phyloP scores from a whole-genome alignment of 2,329 filamentous ascomycete species.

The Sporothrix phasma region DNA sequence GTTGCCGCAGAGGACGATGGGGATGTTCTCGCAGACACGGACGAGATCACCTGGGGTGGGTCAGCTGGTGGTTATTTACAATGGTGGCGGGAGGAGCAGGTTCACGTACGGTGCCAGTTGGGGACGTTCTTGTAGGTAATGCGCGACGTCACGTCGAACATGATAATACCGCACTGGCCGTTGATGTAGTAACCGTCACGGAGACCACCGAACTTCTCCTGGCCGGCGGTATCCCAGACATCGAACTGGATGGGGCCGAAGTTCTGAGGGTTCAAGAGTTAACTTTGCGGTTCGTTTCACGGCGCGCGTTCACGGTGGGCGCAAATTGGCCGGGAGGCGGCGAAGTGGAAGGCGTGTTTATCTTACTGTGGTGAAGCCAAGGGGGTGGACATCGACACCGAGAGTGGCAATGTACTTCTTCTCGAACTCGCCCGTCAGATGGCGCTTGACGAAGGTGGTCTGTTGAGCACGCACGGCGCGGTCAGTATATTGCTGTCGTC shows the following conservation, averaged over 20 bases:
- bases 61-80: not conserved
- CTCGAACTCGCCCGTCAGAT: constrained; percentile 99
- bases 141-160: constrained; percentile 98
- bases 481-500: constrained; percentile 5
- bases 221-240: constrained; percentile 97
- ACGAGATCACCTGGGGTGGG: constrained; percentile 71
- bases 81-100: not conserved
- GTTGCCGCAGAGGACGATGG: constrained; percentile 96
- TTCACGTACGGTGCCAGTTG: constrained; percentile 95
- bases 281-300: constrained; percentile 19
- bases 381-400: constrained; percentile 98
- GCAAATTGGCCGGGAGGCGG: not conserved
- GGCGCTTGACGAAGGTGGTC: constrained; percentile 99
- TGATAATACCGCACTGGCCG: constrained; percentile 99
- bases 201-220: constrained; percentile 99
- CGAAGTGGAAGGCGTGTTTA: constrained; percentile 7
- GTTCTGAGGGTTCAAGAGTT: constrained; percentile 49
- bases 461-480: constrained; percentile 30
- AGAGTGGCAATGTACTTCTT: constrained; percentile 99
- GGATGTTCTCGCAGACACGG: constrained; percentile 98
- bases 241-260: constrained; percentile 95
- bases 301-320: not conserved
- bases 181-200: constrained; percentile 99
- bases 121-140: constrained; percentile 99
- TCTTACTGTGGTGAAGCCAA: constrained; percentile 94